Percentiles rank a stretch among this genome's conserved stretches.
phyloP scores from a whole-genome alignment of 148 eudicot genomes.

The Nepenthes mirabilis region DNA sequence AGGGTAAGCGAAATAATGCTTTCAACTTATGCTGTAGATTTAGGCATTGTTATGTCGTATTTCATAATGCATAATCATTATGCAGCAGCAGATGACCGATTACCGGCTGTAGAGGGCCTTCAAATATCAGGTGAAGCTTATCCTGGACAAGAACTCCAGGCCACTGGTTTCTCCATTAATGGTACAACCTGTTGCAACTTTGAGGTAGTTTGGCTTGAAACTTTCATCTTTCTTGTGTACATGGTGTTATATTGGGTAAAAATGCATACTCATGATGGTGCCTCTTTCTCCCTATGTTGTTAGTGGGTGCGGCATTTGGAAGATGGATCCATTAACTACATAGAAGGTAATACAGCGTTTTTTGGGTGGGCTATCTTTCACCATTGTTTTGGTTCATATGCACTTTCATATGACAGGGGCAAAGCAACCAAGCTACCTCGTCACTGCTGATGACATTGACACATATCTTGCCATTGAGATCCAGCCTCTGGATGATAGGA shows the following conservation, averaged over 20 bases:
- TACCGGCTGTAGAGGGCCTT: slow-evolving; percentile 75
- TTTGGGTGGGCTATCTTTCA: neutral
- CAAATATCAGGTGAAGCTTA: slow-evolving; percentile 92
- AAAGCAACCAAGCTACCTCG: slow-evolving; percentile 76
- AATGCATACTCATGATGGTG: neutral
- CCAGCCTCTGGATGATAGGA: slow-evolving; percentile 84
- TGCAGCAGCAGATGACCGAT: slow-evolving; percentile 82
- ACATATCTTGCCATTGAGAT: slow-evolving; percentile 81
- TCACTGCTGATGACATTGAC: slow-evolving; percentile 88
- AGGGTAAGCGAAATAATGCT: slow-evolving; percentile 35
- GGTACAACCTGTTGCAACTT: slow-evolving; percentile 95
- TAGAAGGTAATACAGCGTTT: slow-evolving; percentile 48
- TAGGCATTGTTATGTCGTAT: slow-evolving; percentile 4
- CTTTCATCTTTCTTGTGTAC: neutral
- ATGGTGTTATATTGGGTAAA: neutral
- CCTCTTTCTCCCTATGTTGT: slow-evolving; percentile 10
- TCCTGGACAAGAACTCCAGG: slow-evolving; percentile 78
- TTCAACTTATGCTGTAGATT: slow-evolving; percentile 5
- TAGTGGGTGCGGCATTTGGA: slow-evolving; percentile 95
- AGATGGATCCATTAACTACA: slow-evolving; percentile 88
- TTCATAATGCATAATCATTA: slow-evolving; percentile 9
- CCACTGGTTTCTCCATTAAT: slow-evolving; percentile 66
- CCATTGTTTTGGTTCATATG: slow-evolving; percentile 2
- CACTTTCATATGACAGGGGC: slow-evolving; percentile 49
- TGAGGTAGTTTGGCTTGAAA: slow-evolving; percentile 46